phyloP scores from a whole-genome alignment of 2,329 filamentous ascomycete species.

The Paecilomyces fulvus region DNA sequence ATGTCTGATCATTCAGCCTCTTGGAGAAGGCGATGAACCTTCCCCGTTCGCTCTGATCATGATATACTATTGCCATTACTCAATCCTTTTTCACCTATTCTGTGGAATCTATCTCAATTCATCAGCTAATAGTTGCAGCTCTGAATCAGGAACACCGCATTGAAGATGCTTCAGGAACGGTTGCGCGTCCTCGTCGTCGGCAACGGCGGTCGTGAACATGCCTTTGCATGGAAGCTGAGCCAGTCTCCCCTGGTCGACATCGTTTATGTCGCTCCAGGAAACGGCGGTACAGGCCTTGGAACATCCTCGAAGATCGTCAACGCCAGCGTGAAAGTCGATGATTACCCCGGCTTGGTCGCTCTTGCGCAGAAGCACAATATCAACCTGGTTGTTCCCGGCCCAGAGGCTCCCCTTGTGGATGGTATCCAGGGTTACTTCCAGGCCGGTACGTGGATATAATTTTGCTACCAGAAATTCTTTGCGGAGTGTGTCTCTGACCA shows the following conservation, averaged over 20 bases:
- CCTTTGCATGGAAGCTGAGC: slow-evolving; percentile 85
- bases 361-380: slow-evolving; percentile 66
- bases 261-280: slow-evolving; percentile 64
- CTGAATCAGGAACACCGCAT: slow-evolving; percentile 12
- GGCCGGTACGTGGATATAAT: slow-evolving; percentile 32
- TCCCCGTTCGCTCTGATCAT: neutral
- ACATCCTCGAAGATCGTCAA: slow-evolving; percentile 59
- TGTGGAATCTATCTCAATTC: slow-evolving; percentile 2
- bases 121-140: slow-evolving; percentile 7
- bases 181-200: slow-evolving; percentile 78
- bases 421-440: slow-evolving; percentile 81
- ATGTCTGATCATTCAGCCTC: neutral
- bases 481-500: neutral
- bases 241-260: slow-evolving; percentile 71
- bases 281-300: slow-evolving; percentile 69
- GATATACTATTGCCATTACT: neutral
- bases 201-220: slow-evolving; percentile 90
- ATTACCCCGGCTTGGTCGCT: slow-evolving; percentile 68
- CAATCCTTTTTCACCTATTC: neutral
- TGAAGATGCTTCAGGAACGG: slow-evolving; percentile 34
- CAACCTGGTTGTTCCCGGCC: slow-evolving; percentile 81
- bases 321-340: slow-evolving; percentile 60
- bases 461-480: neutral
- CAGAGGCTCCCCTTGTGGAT: slow-evolving; percentile 87
- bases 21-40: neutral